Percentiles rank a stretch among this genome's conserved stretches.
phyloP scores from a whole-genome alignment of 805 yeast genomes.

The Pichia heedii region DNA sequence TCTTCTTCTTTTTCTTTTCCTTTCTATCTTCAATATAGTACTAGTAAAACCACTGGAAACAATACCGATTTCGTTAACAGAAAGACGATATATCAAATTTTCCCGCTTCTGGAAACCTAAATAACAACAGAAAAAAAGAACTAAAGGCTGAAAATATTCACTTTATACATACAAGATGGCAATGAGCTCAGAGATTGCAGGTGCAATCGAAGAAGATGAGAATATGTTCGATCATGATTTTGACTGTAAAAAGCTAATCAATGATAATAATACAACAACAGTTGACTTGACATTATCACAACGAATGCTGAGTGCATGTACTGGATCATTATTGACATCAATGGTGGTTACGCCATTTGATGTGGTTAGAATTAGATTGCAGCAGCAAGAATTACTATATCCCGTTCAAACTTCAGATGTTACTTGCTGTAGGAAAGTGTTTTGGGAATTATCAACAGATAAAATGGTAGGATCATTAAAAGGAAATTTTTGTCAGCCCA shows the following conservation, averaged over 20 bases:
- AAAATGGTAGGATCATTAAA: conserved; percentile 20
- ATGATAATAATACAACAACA: not conserved
- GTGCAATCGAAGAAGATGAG: conserved; percentile 30
- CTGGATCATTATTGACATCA: conserved; percentile 67
- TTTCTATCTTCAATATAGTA: too few relatives aligned
- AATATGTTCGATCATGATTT: conserved; percentile 9
- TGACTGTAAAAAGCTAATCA: not conserved
- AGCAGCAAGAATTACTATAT: conserved; percentile 59
- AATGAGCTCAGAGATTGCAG: conserved; percentile 32
- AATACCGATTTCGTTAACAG: too few relatives aligned
- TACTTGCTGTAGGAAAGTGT: conserved; percentile 31
- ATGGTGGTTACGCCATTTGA: conserved; percentile 73
- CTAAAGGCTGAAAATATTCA: not conserved
- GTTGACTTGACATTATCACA: conserved; percentile 41
- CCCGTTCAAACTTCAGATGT: conserved; percentile 22
- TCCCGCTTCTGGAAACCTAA: too few relatives aligned
- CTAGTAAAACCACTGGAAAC: too few relatives aligned
- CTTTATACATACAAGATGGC: conserved; percentile 25
- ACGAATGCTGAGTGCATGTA: conserved; percentile 70
- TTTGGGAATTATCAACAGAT: conserved; percentile 21
- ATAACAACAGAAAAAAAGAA: too few relatives aligned
- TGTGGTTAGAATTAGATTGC: conserved; percentile 67
- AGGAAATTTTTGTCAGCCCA: conserved; percentile 24
- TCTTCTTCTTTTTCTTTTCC: too few relatives aligned
- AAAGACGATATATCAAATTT: too few relatives aligned